These are phyloP conservation scores for Gamarada debralockiae DNA, from an alignment of 495 filamentous ascomycete species.

Conservation along the genomic window DNA sequence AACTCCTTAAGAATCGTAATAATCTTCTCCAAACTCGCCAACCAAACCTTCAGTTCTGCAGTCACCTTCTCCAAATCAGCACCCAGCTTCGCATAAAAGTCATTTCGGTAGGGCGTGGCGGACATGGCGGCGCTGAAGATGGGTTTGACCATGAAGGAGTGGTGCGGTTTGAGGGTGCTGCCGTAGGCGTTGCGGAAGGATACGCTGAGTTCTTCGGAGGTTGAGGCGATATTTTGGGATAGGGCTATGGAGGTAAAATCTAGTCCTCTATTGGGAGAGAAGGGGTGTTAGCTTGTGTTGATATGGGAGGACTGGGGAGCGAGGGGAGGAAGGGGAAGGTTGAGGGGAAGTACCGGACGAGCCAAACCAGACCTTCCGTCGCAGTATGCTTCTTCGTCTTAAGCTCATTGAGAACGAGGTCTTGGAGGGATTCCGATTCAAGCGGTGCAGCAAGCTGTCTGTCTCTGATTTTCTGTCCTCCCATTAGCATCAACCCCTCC, in stretches of 20 bases:
- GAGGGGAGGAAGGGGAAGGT: slow-evolving; percentile 1
- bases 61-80: slow-evolving; percentile 57
- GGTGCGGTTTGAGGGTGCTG: slow-evolving; percentile 83
- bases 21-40: slow-evolving; percentile 69
- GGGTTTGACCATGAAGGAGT: slow-evolving; percentile 80
- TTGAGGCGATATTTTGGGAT: slow-evolving; percentile 64
- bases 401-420: slow-evolving; percentile 78
- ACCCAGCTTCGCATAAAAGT: slow-evolving; percentile 86
- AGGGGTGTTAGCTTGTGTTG: slow-evolving; percentile 1
- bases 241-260: slow-evolving; percentile 88
- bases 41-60: slow-evolving; percentile 60
- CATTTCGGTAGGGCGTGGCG: slow-evolving; percentile 84
- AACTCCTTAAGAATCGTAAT: slow-evolving; percentile 73
- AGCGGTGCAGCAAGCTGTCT: slow-evolving; percentile 71
- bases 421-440: slow-evolving; percentile 76
- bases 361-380: slow-evolving; percentile 86
- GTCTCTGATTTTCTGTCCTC: slow-evolving; percentile 79
- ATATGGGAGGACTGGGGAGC: slow-evolving; percentile 10
- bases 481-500: neutral
- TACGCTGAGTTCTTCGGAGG: slow-evolving; percentile 66
- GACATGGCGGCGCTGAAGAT: slow-evolving; percentile 90
- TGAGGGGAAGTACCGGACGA: slow-evolving; percentile 64
- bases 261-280: slow-evolving; percentile 58
- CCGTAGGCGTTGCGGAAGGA: slow-evolving; percentile 88
- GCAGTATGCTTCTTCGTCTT: slow-evolving; percentile 82